Conservation (phyloP, 1,284 basidiomycete genomes). For the Coniferiporia sulphurascens region DNA sequence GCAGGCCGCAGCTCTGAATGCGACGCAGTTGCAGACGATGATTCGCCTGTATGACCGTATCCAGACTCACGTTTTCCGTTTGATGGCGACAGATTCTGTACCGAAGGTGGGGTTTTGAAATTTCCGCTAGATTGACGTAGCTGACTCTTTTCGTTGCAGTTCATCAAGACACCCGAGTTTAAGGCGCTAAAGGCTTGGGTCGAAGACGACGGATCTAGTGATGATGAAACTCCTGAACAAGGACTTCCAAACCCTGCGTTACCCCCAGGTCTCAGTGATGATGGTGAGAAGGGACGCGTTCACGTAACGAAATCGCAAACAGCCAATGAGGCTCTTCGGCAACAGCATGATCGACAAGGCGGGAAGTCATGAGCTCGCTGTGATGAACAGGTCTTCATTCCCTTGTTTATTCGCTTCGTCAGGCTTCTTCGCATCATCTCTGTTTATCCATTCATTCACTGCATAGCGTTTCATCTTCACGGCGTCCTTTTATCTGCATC, state of each 20-base stretch:
- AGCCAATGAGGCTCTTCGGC: constrained; percentile 57
- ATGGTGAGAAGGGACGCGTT: constrained; percentile 63
- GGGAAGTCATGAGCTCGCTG: constrained; percentile 17
- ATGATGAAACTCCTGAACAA: constrained; percentile 55
- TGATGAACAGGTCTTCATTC: background rate
- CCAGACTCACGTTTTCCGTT: constrained; percentile 91
- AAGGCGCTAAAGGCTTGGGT: constrained; percentile 69
- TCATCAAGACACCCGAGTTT: constrained; percentile 80
- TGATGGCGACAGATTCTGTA: constrained; percentile 98
- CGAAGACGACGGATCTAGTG: constrained; percentile 63
- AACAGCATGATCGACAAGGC: constrained; percentile 34
- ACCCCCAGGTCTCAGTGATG: constrained; percentile 58
- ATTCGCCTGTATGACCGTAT: constrained; percentile 94
- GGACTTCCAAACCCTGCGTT: constrained; percentile 46
- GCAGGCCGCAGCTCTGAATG: constrained; percentile 76
- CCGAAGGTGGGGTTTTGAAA: constrained; percentile 64
- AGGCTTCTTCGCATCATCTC: constrained; percentile 23
- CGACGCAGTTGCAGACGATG: constrained; percentile 92
- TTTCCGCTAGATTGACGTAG: constrained; percentile 1
- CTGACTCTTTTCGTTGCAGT: constrained; percentile 39
- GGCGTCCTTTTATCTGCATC: background rate
- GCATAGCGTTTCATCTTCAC: constrained; percentile 5
- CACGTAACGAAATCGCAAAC: constrained; percentile 81
- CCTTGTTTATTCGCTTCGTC: constrained; percentile 25
- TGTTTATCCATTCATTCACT: constrained; percentile 9